Conservation (phyloP, 352 stramenopile genomes). For the Globisporangium paddicum region DNA sequence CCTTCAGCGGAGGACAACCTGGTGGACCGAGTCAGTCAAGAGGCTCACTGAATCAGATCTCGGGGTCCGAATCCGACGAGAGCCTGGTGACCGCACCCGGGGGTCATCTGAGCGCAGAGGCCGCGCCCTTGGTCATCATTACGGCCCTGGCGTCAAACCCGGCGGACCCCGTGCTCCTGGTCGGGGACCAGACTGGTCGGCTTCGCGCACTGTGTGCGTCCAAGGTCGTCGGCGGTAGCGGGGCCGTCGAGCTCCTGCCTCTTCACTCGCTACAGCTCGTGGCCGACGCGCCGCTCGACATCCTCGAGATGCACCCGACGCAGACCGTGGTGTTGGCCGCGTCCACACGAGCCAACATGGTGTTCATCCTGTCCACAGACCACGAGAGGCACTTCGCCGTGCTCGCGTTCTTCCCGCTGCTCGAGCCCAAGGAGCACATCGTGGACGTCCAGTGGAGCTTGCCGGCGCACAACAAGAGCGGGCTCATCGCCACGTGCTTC, state of each 20-base stretch:
- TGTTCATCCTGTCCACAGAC: conserved; percentile 67
- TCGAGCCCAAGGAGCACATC: conserved; percentile 27
- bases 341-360: conserved; percentile 34
- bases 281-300: conserved; percentile 28
- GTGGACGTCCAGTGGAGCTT: conserved; percentile 62
- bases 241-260: conserved; percentile 52
- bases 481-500: conserved; percentile 52
- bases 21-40: neutral
- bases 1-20: neutral
- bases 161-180: conserved; percentile 52
- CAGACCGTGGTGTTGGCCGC: conserved; percentile 47
- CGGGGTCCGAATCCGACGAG: neutral
- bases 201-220: conserved; percentile 50
- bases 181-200: conserved; percentile 53
- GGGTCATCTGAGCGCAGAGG: neutral
- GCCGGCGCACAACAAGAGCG: conserved; percentile 26
- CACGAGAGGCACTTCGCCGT: conserved; percentile 66
- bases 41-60: conserved; percentile 1
- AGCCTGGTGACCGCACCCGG: neutral
- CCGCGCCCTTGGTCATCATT: conserved; percentile 23
- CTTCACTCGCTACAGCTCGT: conserved; percentile 57
- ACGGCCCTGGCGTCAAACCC: conserved; percentile 38
- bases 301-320: conserved; percentile 53
- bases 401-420: conserved; percentile 47
- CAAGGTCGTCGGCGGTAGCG: conserved; percentile 40